Evolutionary conservation across 1,284 basidiomycete genomes (phyloP), one percentile per base, ranked within the genome.

Genomic region (Megacollybia platyphylla): DNA sequence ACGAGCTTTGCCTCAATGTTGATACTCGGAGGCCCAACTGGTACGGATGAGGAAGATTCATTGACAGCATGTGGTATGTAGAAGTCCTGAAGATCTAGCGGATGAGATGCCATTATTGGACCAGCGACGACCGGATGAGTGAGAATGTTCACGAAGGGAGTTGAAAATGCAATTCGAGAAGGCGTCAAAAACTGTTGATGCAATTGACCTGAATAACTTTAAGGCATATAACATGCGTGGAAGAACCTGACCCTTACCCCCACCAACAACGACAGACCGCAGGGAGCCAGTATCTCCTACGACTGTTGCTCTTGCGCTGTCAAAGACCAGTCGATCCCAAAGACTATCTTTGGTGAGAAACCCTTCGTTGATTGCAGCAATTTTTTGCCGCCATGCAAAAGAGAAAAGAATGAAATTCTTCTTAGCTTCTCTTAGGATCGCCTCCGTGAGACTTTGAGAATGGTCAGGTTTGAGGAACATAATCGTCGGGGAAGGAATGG

Each of bases 271-370:
- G 2, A 79, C 64, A 17, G 63, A 73, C 45, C 83, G 64, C 35
- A 87, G 49, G 13, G 77, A 75, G 2, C 68, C 64, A 3, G 68
- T 66, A 26, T 71, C 70, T 36, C 76, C 79, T 46, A 85, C 58
- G 5, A 77, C 68, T 46, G 62, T 59, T 24, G 65, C 68, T 35
- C 86, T 70, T 4, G 84, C 83, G 17, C 59, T 59, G 47, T 80
- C 77, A 52, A 86, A 81, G 20, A 86, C 71, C 10, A 79, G 60
- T 36, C 81, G 70, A 54, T 88, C 85, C 84, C 85, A 88, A 11
- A 87, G 59, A 47, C 80, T 80, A 43, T 85, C 79, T 52, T 77
- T 82, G 10, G 73, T 81, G 32, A 85, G 51, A 51, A 76, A 85
- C 7, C 86, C 85, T 49, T 85, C 79, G 1, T 62, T 54, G 5